phyloP scores from a whole-genome alignment of 2,329 filamentous ascomycete species.

The Ophiostoma populinum region DNA sequence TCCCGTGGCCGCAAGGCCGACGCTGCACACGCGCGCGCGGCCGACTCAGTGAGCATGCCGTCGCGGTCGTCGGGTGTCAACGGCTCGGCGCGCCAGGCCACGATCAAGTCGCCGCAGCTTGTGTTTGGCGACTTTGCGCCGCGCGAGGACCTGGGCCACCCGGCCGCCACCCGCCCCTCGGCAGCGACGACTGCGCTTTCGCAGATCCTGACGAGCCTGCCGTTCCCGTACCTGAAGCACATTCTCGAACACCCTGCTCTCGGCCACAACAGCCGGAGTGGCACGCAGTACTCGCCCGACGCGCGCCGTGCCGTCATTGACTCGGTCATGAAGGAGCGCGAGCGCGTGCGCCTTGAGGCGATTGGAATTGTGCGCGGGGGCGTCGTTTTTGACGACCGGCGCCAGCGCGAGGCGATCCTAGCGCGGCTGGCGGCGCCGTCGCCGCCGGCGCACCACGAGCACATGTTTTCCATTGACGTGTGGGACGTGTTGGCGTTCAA shows the following conservation, averaged over 20 bases:
- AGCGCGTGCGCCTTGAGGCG: conserved; percentile 32
- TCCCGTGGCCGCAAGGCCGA: conserved; percentile 1
- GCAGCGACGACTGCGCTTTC: conserved; percentile 37
- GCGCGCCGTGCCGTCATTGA: conserved; percentile 10
- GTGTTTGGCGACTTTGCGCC: conserved; percentile 51
- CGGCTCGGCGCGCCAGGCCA: background rate
- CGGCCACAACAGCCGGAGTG: conserved; percentile 23
- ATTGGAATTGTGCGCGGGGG: conserved; percentile 17
- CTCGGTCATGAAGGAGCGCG: conserved; percentile 37
- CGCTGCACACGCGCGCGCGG: conserved; percentile 3
- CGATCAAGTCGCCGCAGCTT: conserved; percentile 24
- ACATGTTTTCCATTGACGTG: conserved; percentile 4
- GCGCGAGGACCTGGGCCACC: background rate
- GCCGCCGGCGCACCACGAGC: conserved; percentile 4
- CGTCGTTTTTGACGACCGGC: background rate
- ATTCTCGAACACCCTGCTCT: conserved; percentile 44
- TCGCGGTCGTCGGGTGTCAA: background rate
- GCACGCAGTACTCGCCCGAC: background rate
- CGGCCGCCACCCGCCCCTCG: background rate
- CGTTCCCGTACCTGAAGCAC: conserved; percentile 47
- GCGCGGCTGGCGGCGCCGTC: conserved; percentile 5
- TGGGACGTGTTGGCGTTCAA: conserved; percentile 13
- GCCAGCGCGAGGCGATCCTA: conserved; percentile 7
- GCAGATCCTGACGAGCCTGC: conserved; percentile 50
- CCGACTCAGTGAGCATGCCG: conserved; percentile 9